These are phyloP conservation scores for Aspergillus jensenii DNA, from an alignment of 2,329 filamentous ascomycete genomes.

Conservation along the genomic window DNA sequence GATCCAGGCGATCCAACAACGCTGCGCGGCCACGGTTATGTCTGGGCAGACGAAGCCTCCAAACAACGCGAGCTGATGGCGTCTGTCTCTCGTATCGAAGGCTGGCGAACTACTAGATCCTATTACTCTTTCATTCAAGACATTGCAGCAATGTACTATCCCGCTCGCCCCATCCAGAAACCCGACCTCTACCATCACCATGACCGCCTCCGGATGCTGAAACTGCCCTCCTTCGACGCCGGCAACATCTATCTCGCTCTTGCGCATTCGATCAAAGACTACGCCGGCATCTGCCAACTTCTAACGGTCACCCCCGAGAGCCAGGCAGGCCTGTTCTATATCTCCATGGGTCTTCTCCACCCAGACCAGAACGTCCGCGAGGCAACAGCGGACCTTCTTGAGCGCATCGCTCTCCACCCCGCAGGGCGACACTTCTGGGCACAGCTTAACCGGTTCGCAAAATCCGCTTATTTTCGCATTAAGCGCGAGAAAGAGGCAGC, in stretches of 20 bases:
- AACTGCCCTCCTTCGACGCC: constrained; percentile 72
- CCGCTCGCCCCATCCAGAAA: constrained; percentile 40
- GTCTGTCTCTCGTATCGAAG: constrained; percentile 90
- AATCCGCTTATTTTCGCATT: constrained; percentile 78
- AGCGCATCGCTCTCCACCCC: constrained; percentile 80
- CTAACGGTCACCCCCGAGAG: constrained; percentile 80
- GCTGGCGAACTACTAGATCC: constrained; percentile 91
- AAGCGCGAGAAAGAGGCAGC: constrained; percentile 59
- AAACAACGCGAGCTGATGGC: constrained; percentile 85
- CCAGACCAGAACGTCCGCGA: constrained; percentile 76
- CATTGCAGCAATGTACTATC: constrained; percentile 40
- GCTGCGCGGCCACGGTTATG: constrained; percentile 83
- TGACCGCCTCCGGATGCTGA: constrained; percentile 81
- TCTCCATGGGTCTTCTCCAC: constrained; percentile 89
- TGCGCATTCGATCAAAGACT: constrained; percentile 70
- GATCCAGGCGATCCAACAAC: constrained; percentile 48
- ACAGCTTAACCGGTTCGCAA: constrained; percentile 81
- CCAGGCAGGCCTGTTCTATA: constrained; percentile 85
- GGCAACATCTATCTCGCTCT: constrained; percentile 84
- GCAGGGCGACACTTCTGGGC: constrained; percentile 93
- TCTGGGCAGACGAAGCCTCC: constrained; percentile 81
- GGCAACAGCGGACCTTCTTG: constrained; percentile 75
- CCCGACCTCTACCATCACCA: constrained; percentile 85
- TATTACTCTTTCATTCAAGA: constrained; percentile 94
- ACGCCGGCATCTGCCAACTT: constrained; percentile 82